phyloP scores from a whole-genome alignment of 441 rosid species.

The Hypseocharis bilobata region DNA sequence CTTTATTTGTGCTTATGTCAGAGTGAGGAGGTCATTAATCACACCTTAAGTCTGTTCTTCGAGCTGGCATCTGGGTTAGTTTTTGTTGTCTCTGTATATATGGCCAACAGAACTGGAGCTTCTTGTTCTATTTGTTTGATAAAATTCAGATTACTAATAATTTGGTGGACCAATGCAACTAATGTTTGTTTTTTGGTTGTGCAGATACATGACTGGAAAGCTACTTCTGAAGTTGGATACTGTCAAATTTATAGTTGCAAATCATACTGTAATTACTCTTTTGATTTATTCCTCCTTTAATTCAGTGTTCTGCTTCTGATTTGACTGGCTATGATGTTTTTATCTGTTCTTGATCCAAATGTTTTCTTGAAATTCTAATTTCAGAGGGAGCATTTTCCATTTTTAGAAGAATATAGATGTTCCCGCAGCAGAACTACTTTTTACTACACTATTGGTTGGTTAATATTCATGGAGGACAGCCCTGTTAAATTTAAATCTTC shows the following conservation, averaged over 20 bases:
- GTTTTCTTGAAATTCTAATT: constrained; percentile 23
- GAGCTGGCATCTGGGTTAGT: constrained; percentile 98
- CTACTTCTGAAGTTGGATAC: constrained; percentile 90
- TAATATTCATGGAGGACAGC: constrained; percentile 95
- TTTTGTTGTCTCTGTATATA: not conserved
- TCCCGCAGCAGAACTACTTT: constrained; percentile 96
- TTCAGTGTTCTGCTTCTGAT: not conserved
- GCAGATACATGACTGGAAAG: constrained; percentile 97
- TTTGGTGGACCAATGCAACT: constrained; percentile 2
- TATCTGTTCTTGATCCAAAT: not conserved
- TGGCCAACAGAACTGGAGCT: not conserved
- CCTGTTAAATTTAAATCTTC: constrained; percentile 90
- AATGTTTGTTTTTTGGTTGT: constrained; percentile 9
- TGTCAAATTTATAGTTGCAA: constrained; percentile 77
- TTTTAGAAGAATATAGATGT: constrained; percentile 81
- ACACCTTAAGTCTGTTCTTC: constrained; percentile 85
- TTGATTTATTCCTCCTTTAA: not conserved
- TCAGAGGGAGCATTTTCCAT: constrained; percentile 95
- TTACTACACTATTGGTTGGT: constrained; percentile 90
- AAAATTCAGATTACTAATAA: constrained; percentile 17
- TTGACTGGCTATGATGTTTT: not conserved
- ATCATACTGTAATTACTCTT: constrained; percentile 67
- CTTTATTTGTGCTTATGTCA: constrained; percentile 28
- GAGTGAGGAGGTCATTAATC: constrained; percentile 94
- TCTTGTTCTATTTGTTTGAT: not conserved